Evolutionary conservation across 2,329 filamentous ascomycete species (phyloP), one percentile per base, ranked within the genome.

Genomic region (Shiraia bambusicola): DNA sequence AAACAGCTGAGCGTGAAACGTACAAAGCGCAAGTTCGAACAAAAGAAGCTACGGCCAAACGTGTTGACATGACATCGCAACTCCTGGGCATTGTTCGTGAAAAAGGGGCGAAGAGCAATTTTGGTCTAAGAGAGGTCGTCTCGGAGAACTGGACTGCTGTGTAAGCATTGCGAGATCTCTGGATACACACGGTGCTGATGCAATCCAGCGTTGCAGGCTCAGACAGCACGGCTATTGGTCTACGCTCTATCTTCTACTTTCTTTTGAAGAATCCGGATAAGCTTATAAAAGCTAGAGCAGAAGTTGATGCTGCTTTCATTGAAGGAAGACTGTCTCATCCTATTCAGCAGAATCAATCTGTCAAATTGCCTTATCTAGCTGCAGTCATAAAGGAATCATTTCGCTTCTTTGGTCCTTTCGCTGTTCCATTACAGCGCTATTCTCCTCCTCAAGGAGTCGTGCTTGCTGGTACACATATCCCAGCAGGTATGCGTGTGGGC

Each of bases 331-430:
- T 59, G n/a, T 45, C 32, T 4, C 42, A 44, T 3, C 50, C 45
- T 11, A 29, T 56, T 6, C 45, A 41, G 16, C 49, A 57, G 17
- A 28, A 25, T 6, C 50, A 89, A 63, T 76, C 75, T 34, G 82
- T 87, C 63, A 78, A 78, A 37, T 74, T 92, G 4, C 80, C 81
- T 0, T 92, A 91, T 62, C 77, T 92, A 2, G 83, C 88, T 56
- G 87, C 86, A 2, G 83, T 82, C 39, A 78, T 92, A 55, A 86
- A 90, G 60, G 88, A 93, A 66, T 79, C 83, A 4, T 86, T 90
- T 69, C 80, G 87, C 6, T 63, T 88, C 54, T 85, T 89, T 62
- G 86, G 87, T 0, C 84, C 87, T 0, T 77, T 84, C 0, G 86
- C 86, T 0, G 71, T 89, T 7, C 81, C 83, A 0, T 72, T 90